A percentile compares a stretch with the other conserved stretches of the same genome.
Conservation (phyloP, 75 land plant species). For the Pinus tabuliformis region DNA sequence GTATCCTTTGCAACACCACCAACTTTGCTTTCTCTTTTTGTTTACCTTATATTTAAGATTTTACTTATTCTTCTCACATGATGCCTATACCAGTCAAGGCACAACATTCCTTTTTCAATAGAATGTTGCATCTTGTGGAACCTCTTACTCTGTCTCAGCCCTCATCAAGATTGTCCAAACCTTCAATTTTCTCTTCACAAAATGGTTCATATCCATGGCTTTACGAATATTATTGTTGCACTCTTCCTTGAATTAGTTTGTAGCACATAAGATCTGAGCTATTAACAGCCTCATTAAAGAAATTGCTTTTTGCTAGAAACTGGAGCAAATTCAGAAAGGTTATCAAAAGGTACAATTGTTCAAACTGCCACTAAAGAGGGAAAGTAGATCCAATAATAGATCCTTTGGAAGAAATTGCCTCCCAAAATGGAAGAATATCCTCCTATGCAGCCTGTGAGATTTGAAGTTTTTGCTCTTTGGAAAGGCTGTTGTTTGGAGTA, state of each 20-base stretch:
- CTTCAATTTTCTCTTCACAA: background rate
- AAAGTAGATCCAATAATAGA: background rate
- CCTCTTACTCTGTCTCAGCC: background rate
- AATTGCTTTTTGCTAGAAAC: background rate
- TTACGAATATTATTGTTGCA: background rate
- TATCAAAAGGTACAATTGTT: constrained; percentile 5
- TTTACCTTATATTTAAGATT: background rate
- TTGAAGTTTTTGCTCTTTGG: background rate
- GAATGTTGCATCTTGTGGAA: background rate
- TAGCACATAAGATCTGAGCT: background rate
- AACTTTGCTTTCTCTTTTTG: background rate
- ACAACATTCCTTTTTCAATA: background rate
- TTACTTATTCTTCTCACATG: background rate
- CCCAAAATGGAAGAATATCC: background rate
- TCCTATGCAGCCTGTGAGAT: background rate
- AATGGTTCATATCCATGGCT: background rate
- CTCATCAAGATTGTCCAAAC: background rate
- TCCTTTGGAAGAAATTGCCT: background rate
- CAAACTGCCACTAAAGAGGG: background rate
- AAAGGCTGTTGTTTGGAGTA: background rate
- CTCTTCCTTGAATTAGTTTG: background rate
- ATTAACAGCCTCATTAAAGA: background rate
- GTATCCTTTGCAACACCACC: background rate
- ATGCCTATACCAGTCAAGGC: background rate
- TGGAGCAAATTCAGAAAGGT: background rate